Evolutionary conservation across 2,329 filamentous ascomycete genomes (phyloP).

Genomic region (Epichloe glyceriae): DNA sequence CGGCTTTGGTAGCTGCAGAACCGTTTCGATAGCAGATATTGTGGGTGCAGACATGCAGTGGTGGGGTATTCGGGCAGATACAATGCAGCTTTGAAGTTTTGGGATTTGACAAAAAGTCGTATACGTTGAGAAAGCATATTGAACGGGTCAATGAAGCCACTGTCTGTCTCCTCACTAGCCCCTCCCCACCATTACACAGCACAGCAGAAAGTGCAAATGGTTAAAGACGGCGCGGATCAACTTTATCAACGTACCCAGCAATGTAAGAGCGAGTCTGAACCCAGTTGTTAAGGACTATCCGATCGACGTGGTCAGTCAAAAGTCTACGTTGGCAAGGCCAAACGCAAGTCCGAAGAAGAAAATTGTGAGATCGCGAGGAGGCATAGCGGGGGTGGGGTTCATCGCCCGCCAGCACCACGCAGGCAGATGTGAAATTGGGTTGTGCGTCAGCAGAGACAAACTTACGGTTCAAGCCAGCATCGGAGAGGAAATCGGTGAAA

Average conservation of each 20-base stretch:
- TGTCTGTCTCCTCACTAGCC: not conserved
- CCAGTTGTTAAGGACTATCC: slow-evolving; percentile 53
- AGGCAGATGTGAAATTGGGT: not conserved
- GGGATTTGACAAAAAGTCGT: not conserved
- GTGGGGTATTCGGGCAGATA: not conserved
- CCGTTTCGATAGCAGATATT: not conserved
- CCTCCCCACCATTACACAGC: not conserved
- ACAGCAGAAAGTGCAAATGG: not conserved
- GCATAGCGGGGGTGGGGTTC: slow-evolving; percentile 1
- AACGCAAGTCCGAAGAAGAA: not conserved
- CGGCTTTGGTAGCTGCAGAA: not conserved
- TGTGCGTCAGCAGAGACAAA: not conserved
- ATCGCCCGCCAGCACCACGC: not conserved
- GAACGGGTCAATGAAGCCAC: not conserved
- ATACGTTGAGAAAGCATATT: no score
- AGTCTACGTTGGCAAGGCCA: not conserved
- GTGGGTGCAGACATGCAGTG: not conserved
- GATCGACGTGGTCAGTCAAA: slow-evolving; percentile 3
- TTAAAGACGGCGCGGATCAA: not conserved
- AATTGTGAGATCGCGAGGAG: not conserved
- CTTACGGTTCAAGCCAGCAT: slow-evolving; percentile 38
- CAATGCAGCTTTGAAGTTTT: not conserved
- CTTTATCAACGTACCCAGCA: slow-evolving; percentile 49
- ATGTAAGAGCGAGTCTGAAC: slow-evolving; percentile 64
- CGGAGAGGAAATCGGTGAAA: slow-evolving; percentile 52